phyloP scores from a whole-genome alignment of 2,329 filamentous ascomycete species.

The Clonostachys sp. region DNA sequence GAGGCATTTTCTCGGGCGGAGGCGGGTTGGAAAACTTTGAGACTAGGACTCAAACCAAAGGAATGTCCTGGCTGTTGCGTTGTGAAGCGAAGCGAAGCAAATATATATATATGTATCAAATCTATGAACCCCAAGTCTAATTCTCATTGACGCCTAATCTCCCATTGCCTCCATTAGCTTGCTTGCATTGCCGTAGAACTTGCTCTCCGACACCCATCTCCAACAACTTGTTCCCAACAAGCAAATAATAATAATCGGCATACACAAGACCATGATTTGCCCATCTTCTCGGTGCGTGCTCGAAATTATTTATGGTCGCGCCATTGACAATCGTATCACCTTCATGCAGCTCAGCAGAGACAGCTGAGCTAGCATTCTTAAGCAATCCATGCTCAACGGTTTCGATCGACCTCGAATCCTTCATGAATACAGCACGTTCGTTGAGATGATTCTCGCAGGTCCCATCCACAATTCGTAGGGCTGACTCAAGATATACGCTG shows the following conservation, averaged over 20 bases:
- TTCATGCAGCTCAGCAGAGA: constrained; percentile 7
- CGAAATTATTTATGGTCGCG: constrained; percentile 40
- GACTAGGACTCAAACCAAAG: no score
- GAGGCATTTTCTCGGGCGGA: no score
- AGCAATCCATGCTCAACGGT: constrained; percentile 13
- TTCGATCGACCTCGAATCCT: constrained; percentile 5
- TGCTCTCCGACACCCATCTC: constrained; percentile 21
- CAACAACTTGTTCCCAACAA: constrained; percentile 29
- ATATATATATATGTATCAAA: no score
- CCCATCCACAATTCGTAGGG: constrained; percentile 1
- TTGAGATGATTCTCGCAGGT: not conserved
- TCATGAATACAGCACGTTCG: not conserved
- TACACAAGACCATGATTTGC: constrained; percentile 42
- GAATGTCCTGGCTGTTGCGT: no score
- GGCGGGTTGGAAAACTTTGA: no score
- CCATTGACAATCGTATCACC: constrained; percentile 38
- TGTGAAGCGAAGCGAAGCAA: no score
- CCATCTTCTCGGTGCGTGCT: constrained; percentile 36
- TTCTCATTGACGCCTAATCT: no score
- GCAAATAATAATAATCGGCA: constrained; percentile 41
- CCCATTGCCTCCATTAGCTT: no score
- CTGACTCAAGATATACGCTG: not conserved
- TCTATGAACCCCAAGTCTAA: no score
- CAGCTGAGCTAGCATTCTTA: not conserved
- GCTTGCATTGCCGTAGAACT: no score